Conservation (phyloP, 2,329 filamentous ascomycete species). For the Grosmannia clavigera region DNA sequence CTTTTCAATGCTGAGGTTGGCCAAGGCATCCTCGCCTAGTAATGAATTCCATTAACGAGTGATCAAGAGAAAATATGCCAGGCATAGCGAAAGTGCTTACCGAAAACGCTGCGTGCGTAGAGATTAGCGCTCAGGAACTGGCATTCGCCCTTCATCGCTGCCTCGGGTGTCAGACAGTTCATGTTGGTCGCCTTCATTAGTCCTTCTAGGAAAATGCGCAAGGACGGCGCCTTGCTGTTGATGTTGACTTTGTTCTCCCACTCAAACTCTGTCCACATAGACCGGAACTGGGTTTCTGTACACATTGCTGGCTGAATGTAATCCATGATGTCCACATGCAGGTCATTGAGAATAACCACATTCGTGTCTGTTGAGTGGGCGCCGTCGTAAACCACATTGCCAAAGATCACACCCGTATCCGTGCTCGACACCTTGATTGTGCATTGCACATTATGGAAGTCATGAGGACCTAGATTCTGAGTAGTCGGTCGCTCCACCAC, state of each 20-base stretch:
- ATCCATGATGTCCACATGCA: conserved; percentile 99
- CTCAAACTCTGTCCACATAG: conserved; percentile 99
- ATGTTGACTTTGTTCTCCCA: conserved; percentile 99
- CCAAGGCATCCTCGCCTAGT: conserved; percentile 92
- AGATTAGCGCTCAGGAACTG: conserved; percentile 96
- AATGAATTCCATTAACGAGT: not conserved
- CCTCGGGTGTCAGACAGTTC: conserved; percentile 93
- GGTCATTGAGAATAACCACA: conserved; percentile 94
- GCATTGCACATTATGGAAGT: conserved; percentile 96
- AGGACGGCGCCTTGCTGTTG: conserved; percentile 86
- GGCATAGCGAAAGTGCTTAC: conserved; percentile 44
- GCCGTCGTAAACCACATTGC: conserved; percentile 95
- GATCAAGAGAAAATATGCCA: not conserved
- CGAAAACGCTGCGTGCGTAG: conserved; percentile 93
- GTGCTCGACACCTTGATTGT: conserved; percentile 93
- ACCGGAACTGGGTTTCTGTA: conserved; percentile 95
- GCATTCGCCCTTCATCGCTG: conserved; percentile 91
- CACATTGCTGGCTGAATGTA: conserved; percentile 97
- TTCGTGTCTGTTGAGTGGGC: conserved; percentile 85
- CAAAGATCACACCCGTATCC: conserved; percentile 96
- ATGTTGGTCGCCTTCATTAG: conserved; percentile 98
- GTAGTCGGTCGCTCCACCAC: conserved; percentile 94
- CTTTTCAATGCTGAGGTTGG: conserved; percentile 95
- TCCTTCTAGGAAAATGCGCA: conserved; percentile 85
- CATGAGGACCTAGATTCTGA: conserved; percentile 87